These are phyloP conservation scores for Aschersonia sp. DNA, from an alignment of 2,329 filamentous ascomycete genomes.

Conservation along the genomic window DNA sequence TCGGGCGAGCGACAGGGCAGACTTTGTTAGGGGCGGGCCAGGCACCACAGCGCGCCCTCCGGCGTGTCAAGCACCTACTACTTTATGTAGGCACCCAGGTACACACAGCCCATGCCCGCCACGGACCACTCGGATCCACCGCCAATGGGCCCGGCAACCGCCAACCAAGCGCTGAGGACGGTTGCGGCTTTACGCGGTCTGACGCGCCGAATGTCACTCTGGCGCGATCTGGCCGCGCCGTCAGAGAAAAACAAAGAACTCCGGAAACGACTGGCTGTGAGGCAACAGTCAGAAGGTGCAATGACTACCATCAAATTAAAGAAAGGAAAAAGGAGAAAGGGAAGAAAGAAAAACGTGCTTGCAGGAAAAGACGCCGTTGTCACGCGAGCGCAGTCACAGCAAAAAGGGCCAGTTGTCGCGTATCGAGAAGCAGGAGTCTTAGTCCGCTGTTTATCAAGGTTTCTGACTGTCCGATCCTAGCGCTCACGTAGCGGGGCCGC, in stretches of 20 bases:
- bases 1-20: background rate
- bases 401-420: too few species aligned
- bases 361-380: too few species aligned
- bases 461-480: background rate
- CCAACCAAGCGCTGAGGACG: constrained; percentile 1
- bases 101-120: background rate
- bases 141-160: background rate
- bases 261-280: background rate
- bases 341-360: too few species aligned
- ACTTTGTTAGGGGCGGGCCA: background rate
- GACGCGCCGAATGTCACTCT: constrained; percentile 10
- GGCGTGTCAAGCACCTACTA: background rate
- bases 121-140: background rate
- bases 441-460: background rate
- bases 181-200: constrained; percentile 21
- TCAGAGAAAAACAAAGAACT: background rate
- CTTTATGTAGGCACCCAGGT: background rate
- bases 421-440: too few species aligned
- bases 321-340: too few species aligned
- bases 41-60: background rate
- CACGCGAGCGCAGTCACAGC: too few species aligned
- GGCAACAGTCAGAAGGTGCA: background rate
- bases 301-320: background rate
- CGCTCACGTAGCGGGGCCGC: background rate
- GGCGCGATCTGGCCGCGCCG: constrained; percentile 2